phyloP scores from a whole-genome alignment of 2,329 filamentous ascomycete genomes.

The Diaporthe ilicicola region DNA sequence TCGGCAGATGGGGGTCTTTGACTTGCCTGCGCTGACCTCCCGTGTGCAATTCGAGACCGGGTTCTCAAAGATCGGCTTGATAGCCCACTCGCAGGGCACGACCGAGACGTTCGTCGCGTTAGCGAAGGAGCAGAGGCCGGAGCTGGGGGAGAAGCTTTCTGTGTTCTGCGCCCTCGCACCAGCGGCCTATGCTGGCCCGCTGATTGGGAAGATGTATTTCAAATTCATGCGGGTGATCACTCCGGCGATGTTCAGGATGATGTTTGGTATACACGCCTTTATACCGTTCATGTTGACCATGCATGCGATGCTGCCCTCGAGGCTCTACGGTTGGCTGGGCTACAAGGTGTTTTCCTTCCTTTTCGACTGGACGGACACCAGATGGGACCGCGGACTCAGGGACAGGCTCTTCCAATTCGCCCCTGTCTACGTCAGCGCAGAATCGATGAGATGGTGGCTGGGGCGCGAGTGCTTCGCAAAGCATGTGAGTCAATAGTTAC shows the following conservation, averaged over 20 bases:
- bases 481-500: constrained; percentile 26
- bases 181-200: constrained; percentile 86
- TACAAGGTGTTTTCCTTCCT: constrained; percentile 91
- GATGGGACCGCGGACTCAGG: constrained; percentile 84
- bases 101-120: constrained; percentile 88
- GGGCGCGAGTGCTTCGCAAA: constrained; percentile 64
- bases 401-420: constrained; percentile 91
- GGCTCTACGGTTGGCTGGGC: constrained; percentile 80
- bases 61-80: constrained; percentile 82
- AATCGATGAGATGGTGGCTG: constrained; percentile 96
- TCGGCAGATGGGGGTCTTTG: constrained; percentile 89
- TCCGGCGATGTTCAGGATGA: constrained; percentile 76
- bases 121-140: constrained; percentile 88
- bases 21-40: constrained; percentile 82
- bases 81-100: constrained; percentile 91
- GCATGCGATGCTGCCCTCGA: constrained; percentile 71
- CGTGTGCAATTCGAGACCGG: constrained; percentile 84
- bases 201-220: constrained; percentile 89
- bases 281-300: constrained; percentile 94
- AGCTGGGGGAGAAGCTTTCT: constrained; percentile 81
- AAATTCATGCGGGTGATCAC: constrained; percentile 88
- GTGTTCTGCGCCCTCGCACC: constrained; percentile 93
- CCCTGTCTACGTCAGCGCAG: constrained; percentile 87
- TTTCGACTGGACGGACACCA: constrained; percentile 84
- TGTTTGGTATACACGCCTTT: constrained; percentile 93